Base-by-base conservation (phyloP, 805 yeast genomes). In the Candida railenensis region DNA sequence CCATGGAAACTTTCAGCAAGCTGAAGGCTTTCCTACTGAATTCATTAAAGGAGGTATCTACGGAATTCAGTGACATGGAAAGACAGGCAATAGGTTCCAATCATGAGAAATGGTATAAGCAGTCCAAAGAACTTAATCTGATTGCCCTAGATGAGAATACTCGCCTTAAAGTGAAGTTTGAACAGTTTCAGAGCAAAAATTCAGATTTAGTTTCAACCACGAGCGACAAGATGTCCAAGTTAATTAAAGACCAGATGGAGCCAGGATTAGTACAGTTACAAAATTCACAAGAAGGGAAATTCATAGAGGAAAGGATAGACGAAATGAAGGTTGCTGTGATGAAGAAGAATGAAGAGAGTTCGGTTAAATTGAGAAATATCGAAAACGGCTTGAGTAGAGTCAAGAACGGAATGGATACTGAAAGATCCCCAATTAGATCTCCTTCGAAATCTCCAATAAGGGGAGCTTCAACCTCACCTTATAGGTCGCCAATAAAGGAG, bases 321-420 rank as follows among this genome's bases (percentile, higher is more conserved):
- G 22, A 16, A 16, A 16, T 39, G 16, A 19, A 19, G 12, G 34
- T 11, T 7, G 11, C 14, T 22, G 4, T 39, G 8, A 22, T n/a
- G 14, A 9, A 16, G 21, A 34, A 12, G 15, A 25, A 20, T 34
- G 45, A 42, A 22, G 15, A 34, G 5, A 16, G 11, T 7, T n/a
- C 15, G 9, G 40, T 42, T 3, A 22, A 19, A 14, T 34, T 42
- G 12, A 4, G 45, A 34, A 42, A 42, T 34, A 22, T 34, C 4
- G 38, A 42, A 11, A 42, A 42, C 18, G 30, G 16, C 15, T 16
- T 42, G 8, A 21, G 18, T 8, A 22, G 16, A 15, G 36, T 33
- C 18, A 33, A 33, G 18, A 14, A 8, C 15, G 36, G 36, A 7
- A 33, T 33, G 36, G 14, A 5, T 15, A 33, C 5, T 25, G 30